Evolutionary conservation across 129 eudicot species (phyloP), one percentile per base, ranked within the genome.

Genomic region (Calendula officinalis): DNA sequence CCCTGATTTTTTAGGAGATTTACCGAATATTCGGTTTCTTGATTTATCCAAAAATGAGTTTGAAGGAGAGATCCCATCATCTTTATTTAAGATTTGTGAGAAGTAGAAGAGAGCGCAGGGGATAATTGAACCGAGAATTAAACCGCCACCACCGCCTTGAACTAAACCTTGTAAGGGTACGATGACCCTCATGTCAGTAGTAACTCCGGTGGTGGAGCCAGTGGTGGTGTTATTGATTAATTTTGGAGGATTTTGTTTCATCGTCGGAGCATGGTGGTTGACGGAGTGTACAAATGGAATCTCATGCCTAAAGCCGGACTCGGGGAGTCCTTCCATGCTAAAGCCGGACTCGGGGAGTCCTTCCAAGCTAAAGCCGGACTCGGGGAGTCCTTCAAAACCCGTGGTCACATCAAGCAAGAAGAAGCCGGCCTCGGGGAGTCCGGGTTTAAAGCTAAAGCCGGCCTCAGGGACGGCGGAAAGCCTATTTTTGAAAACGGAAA

Each of bases 151-250:
- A 39, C 95, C 81, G 58, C 97, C 97, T 80, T 84, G 92, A 8
- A 90, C 97, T 6, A 90, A 68, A 27, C 97, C 97, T 80, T 90
- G 97, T 67, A 90, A 80, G 82, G 97, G 97, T 16, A 90, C 95
- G 32, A 90, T 86, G 48, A 90, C 83, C 75, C 95, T 90, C 97
- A 90, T 90, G 66, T 69, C 96, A 43, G 96, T 76, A 32, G 78
- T 71, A 30, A 57, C 72, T 64, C 87, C 83, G 75, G 67, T 69
- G 75, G n/a, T n/a, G n/a, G 71, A 81, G 73, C 77, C 62, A 51
- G 71, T 55, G 52, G 75, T 40, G 72, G 78, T 51, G 34, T 72
- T 63, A 45, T 41, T 15, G 70, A 5, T 10, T 42, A 73, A 49
- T 14, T 15, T 58, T 40, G 8, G 75, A 38, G 30, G 12, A 3